A percentile compares a stretch with the other conserved stretches of the same genome.
phyloP scores from a whole-genome alignment of 345 rosid genomes.

The Eucalyptus curtisii region DNA sequence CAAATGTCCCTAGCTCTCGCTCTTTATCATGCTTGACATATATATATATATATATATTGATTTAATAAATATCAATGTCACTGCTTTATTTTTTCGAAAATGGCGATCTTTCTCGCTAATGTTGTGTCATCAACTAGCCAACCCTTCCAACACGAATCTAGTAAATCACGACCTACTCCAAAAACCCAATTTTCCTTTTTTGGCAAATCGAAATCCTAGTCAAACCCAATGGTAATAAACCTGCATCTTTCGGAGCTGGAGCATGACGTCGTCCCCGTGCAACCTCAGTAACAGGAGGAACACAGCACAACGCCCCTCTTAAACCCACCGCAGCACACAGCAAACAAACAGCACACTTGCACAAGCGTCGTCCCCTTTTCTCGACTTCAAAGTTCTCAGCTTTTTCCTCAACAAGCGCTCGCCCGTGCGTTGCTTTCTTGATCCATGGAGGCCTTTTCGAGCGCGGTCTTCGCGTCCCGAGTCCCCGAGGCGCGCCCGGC shows the following conservation, averaged over 20 bases:
- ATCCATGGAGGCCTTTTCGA: slow-evolving; percentile 47
- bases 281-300: background rate
- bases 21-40: background rate
- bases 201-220: background rate
- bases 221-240: background rate
- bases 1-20: background rate
- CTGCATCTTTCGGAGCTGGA: background rate
- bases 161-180: background rate
- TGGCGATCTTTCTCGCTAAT: too few relatives aligned
- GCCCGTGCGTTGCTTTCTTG: background rate
- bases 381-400: background rate
- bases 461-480: slow-evolving; percentile 16
- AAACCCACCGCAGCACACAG: background rate
- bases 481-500: slow-evolving; percentile 17
- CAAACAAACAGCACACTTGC: background rate
- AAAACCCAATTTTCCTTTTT: background rate
- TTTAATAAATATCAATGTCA: background rate
- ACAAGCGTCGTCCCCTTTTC: background rate
- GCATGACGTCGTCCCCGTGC: background rate
- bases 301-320: background rate
- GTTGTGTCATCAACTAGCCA: background rate
- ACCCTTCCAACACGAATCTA: background rate
- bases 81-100: background rate
- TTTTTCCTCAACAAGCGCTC: background rate
- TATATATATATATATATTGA: too few relatives aligned